phyloP scores from a whole-genome alignment of 2,329 filamentous ascomycete genomes.

The Chaetomium strumarium region DNA sequence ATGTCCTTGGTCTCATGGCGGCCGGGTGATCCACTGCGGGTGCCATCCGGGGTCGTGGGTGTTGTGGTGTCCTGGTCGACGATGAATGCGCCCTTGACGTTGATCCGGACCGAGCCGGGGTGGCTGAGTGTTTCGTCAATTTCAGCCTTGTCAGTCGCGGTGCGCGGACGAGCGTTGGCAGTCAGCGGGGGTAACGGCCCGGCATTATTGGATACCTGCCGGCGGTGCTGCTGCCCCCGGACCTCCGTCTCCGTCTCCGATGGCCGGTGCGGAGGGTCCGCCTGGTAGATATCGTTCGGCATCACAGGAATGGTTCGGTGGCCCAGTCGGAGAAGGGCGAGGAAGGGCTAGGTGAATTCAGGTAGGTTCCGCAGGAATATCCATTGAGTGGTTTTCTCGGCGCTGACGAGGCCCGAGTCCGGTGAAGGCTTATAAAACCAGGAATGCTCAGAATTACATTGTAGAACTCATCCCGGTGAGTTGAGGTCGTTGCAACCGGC shows the following conservation, averaged over 20 bases:
- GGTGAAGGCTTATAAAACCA: slow-evolving; percentile 19
- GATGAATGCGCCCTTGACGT: slow-evolving; percentile 94
- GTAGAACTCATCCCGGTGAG: slow-evolving; percentile 28
- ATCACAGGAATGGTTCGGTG: slow-evolving; percentile 15
- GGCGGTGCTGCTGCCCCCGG: slow-evolving; percentile 2
- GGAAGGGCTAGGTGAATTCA: slow-evolving; percentile 13
- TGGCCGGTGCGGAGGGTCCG: slow-evolving; percentile 18
- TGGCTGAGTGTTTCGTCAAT: slow-evolving; percentile 57
- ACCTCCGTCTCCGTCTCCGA: slow-evolving; percentile 1
- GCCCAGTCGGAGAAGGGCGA: slow-evolving; percentile 1
- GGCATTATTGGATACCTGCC: not conserved
- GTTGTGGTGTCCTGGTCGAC: slow-evolving; percentile 70
- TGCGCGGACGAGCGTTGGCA: slow-evolving; percentile 29
- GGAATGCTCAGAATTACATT: slow-evolving; percentile 29
- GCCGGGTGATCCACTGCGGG: slow-evolving; percentile 40
- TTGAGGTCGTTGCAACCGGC: slow-evolving; percentile 10
- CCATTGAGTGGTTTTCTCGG: slow-evolving; percentile 14
- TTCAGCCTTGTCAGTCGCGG: slow-evolving; percentile 43
- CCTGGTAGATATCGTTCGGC: slow-evolving; percentile 24
- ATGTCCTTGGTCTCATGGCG: slow-evolving; percentile 81
- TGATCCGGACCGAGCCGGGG: slow-evolving; percentile 78
- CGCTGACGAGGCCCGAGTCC: slow-evolving; percentile 10
- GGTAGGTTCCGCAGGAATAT: slow-evolving; percentile 21
- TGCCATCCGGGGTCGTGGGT: slow-evolving; percentile 39
- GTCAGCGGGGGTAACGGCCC: not conserved